Percentiles rank a stretch among this genome's conserved stretches.
These are phyloP conservation scores for Sporothrix variecibatus DNA, from an alignment of 2,329 filamentous ascomycete species.

Conservation along the genomic window DNA sequence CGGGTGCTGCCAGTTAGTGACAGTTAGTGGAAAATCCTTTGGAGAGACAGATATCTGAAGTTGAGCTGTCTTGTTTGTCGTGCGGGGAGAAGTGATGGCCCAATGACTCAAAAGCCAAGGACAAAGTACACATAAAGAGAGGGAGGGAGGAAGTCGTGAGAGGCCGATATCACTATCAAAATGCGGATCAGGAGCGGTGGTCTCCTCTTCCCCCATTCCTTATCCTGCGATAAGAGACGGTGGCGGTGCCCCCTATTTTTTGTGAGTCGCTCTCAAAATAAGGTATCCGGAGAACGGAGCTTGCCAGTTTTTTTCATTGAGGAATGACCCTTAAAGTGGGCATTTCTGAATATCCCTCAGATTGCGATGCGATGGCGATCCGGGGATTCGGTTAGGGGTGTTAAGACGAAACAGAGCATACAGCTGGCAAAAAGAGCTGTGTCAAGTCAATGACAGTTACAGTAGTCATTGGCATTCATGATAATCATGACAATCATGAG, in stretches of 20 bases:
- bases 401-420: neutral
- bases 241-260: neutral
- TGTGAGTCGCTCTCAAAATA: neutral
- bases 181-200: neutral
- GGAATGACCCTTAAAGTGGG: neutral
- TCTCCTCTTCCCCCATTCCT: neutral
- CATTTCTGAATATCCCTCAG: conserved; percentile 14
- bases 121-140: neutral
- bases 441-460: neutral
- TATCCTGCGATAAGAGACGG: conserved; percentile 9
- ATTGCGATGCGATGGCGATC: conserved; percentile 22
- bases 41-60: no score
- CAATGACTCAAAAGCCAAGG: conserved; percentile 7
- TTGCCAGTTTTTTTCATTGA: neutral
- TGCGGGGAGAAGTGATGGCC: neutral
- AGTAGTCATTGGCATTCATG: neutral
- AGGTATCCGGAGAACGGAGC: neutral
- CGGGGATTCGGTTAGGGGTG: conserved; percentile 9
- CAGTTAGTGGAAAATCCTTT: neutral
- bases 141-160: neutral
- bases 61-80: neutral
- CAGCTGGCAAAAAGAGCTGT: neutral
- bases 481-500: neutral
- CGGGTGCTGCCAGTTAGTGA: neutral
- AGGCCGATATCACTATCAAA: neutral